These are phyloP conservation scores for Neurospora pannonica DNA, from an alignment of 495 filamentous ascomycete genomes.

Conservation along the genomic window DNA sequence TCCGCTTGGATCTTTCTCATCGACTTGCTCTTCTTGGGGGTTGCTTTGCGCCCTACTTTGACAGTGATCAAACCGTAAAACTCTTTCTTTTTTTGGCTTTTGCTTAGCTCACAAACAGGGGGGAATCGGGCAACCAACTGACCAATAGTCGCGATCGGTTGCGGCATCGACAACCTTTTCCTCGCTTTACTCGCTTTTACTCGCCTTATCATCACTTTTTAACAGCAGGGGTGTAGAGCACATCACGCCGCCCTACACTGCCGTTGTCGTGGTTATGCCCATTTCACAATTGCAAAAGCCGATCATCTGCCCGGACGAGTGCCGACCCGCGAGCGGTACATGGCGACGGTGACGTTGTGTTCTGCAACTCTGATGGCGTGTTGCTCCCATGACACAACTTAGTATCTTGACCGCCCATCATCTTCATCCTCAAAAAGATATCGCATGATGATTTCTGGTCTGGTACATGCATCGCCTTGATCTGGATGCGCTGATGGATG, in stretches of 20 bases:
- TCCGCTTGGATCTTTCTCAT: not conserved
- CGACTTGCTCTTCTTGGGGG: not conserved
- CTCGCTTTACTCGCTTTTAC: not conserved
- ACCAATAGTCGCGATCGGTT: not conserved
- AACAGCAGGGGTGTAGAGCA: not conserved
- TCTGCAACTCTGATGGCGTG: not conserved
- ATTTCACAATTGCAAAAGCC: not conserved
- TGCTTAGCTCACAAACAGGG: not conserved
- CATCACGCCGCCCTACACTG: not conserved
- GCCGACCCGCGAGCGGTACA: not conserved
- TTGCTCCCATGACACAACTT: not conserved
- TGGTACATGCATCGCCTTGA: not conserved
- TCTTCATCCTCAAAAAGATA: not conserved
- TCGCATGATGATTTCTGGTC: not conserved
- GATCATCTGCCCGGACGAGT: not conserved
- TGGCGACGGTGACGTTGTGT: not conserved
- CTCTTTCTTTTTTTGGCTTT: not conserved
- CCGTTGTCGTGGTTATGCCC: not conserved
- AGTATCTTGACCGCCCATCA: not conserved
- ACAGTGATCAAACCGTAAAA: not conserved
- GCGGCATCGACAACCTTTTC: not conserved
- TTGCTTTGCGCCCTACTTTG: not conserved
- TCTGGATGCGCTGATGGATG: not conserved
- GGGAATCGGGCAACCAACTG: not conserved
- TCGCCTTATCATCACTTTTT: not conserved